Evolutionary conservation across 2,329 filamentous ascomycete genomes (phyloP).

Genomic region (Chaetoscypha palmicola): DNA sequence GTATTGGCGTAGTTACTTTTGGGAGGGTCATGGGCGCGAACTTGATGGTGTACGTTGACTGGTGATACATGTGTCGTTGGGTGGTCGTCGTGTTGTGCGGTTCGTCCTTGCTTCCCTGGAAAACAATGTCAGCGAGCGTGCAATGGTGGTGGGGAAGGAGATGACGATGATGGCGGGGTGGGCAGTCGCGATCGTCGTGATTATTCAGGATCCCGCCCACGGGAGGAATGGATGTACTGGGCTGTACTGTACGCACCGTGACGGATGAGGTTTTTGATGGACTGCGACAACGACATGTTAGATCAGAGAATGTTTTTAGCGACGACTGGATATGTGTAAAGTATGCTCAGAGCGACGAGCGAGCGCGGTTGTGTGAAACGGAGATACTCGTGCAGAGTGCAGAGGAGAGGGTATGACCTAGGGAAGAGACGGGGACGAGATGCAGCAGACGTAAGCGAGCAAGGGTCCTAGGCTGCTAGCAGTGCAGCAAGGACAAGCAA

Average conservation of each 20-base stretch:
- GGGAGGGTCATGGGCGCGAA: slow-evolving; percentile 34
- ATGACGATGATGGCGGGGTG: not conserved
- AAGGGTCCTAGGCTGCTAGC: too few relatives aligned
- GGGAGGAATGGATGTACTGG: slow-evolving; percentile 3
- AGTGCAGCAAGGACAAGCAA: too few relatives aligned
- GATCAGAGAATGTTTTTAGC: too few relatives aligned
- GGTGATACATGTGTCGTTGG: slow-evolving; percentile 35
- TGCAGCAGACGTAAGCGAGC: too few relatives aligned
- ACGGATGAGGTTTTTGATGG: slow-evolving; percentile 95
- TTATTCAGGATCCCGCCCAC: too few relatives aligned
- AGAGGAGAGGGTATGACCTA: too few relatives aligned
- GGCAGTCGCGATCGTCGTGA: slow-evolving; percentile 1
- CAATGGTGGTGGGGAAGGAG: slow-evolving; percentile 5
- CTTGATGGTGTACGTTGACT: slow-evolving; percentile 53
- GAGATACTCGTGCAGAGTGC: too few relatives aligned
- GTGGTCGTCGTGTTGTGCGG: slow-evolving; percentile 52
- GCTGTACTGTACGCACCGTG: slow-evolving; percentile 66
- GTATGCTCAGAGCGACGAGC: too few relatives aligned
- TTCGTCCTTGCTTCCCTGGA: slow-evolving; percentile 79
- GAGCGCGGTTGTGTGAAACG: too few relatives aligned
- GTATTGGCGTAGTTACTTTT: slow-evolving; percentile 47
- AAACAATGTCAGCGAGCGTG: slow-evolving; percentile 30
- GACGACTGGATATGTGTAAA: too few relatives aligned
- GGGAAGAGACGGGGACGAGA: too few relatives aligned
- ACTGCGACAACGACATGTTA: slow-evolving; percentile 61